Evolutionary conservation across 768 basidiomycete genomes (phyloP).

Genomic region (Kwoniella dejecticola): DNA sequence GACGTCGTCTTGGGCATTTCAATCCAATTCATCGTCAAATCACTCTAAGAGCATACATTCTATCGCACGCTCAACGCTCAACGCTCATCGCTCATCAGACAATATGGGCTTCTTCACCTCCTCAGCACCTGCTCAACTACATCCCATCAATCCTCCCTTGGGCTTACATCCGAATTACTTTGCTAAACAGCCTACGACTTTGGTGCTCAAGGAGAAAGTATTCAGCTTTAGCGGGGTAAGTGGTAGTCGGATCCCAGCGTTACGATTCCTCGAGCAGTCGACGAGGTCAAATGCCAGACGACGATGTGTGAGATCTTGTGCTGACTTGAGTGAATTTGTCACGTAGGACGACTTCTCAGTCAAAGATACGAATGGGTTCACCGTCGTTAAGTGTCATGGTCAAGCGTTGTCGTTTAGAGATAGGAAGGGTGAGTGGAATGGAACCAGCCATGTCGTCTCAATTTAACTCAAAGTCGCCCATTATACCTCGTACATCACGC

Average conservation of each 20-base stretch:
- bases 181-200: constrained; percentile 43
- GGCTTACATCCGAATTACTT: constrained; percentile 48
- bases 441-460: no score
- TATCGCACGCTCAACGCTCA: no score
- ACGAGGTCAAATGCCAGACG: no score
- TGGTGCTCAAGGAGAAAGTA: constrained; percentile 52
- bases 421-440: constrained; percentile 46
- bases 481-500: no score
- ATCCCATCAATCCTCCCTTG: constrained; percentile 44
- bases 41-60: no score
- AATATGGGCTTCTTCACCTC: constrained; percentile 43
- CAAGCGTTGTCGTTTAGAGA: constrained; percentile 46
- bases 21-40: no score
- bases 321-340: no score
- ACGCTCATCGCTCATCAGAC: no score
- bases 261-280: no score
- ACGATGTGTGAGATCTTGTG: no score
- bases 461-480: no score
- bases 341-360: constrained; percentile 52
- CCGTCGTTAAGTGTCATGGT: constrained; percentile 47
- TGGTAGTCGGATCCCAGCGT: background rate
- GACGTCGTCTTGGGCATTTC: no score
- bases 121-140: constrained; percentile 31
- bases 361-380: constrained; percentile 45
- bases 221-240: constrained; percentile 51